Conservation (phyloP, 2,329 filamentous ascomycete species). For the Colletotrichum cordylinicola region DNA sequence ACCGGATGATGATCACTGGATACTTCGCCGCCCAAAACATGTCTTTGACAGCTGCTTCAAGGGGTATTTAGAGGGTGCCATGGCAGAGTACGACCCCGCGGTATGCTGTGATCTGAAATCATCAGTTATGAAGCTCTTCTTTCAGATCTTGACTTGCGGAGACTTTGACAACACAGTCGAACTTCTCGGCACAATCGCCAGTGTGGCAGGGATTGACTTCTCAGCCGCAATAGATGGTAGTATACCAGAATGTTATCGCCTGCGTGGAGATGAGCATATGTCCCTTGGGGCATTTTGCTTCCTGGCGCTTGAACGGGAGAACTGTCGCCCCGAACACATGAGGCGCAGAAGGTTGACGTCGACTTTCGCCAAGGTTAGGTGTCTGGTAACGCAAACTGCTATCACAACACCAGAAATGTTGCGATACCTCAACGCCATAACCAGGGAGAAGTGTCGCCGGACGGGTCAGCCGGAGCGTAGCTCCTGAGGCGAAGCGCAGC, state of each 20-base stretch:
- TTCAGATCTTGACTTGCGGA: fast-evolving
- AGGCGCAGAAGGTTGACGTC: fast-evolving
- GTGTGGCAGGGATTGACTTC: background rate
- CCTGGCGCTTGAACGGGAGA: fast-evolving
- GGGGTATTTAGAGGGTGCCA: background rate
- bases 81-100: background rate
- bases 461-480: no score
- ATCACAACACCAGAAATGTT: background rate
- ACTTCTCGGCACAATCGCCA: fast-evolving
- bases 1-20: background rate
- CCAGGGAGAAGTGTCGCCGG: background rate
- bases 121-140: background rate
- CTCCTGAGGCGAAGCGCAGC: no score
- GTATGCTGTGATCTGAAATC: background rate
- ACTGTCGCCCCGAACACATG: fast-evolving
- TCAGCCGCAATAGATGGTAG: fast-evolving
- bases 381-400: background rate
- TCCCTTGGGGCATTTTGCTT: background rate
- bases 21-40: no score
- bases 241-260: fast-evolving
- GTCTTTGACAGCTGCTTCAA: background rate
- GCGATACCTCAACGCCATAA: fast-evolving
- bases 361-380: fast-evolving
- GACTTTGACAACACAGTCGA: background rate
- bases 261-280: fast-evolving